Conservation (phyloP, 2,329 filamentous ascomycete species). For the Apiospora kogelbergensis region DNA sequence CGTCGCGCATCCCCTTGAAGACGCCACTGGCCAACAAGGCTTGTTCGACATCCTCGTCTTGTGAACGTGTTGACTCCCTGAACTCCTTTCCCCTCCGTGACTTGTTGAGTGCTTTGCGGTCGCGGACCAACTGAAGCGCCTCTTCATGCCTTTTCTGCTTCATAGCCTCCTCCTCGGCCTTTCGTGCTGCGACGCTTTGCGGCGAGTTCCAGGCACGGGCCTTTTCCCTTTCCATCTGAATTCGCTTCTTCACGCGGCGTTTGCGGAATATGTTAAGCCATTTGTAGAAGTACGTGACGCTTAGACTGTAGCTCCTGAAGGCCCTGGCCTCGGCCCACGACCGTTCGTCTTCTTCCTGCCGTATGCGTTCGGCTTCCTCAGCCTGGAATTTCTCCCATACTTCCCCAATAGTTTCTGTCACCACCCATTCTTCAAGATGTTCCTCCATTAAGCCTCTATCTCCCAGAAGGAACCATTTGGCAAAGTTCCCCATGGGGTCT, state of each 20-base stretch:
- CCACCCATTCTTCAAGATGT: conserved; percentile 42
- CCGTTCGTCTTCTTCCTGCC: conserved; percentile 48
- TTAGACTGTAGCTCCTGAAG: conserved; percentile 50
- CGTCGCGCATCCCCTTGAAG: conserved; percentile 27
- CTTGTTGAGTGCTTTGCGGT: conserved; percentile 20
- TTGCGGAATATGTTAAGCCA: conserved; percentile 53
- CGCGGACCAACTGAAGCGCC: conserved; percentile 24
- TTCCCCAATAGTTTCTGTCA: conserved; percentile 44
- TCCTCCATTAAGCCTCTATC: conserved; percentile 54
- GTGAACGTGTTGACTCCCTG: conserved; percentile 21
- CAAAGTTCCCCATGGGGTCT: conserved; percentile 49
- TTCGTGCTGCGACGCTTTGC: conserved; percentile 27
- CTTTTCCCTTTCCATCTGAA: conserved; percentile 51
- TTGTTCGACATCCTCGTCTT: conserved; percentile 25
- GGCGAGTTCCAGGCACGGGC: conserved; percentile 44
- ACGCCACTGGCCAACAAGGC: conserved; percentile 29
- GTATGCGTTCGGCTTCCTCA: conserved; percentile 41
- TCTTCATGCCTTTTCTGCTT: conserved; percentile 22
- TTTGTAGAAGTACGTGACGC: conserved; percentile 55
- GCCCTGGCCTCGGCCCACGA: conserved; percentile 46
- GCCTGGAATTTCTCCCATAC: conserved; percentile 41
- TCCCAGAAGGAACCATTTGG: conserved; percentile 54
- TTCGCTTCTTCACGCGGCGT: conserved; percentile 48
- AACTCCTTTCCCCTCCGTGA: conserved; percentile 19
- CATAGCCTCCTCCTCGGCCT: conserved; percentile 20